phyloP scores from a whole-genome alignment of 768 basidiomycete genomes.

The Kwoniella heveanensis region DNA sequence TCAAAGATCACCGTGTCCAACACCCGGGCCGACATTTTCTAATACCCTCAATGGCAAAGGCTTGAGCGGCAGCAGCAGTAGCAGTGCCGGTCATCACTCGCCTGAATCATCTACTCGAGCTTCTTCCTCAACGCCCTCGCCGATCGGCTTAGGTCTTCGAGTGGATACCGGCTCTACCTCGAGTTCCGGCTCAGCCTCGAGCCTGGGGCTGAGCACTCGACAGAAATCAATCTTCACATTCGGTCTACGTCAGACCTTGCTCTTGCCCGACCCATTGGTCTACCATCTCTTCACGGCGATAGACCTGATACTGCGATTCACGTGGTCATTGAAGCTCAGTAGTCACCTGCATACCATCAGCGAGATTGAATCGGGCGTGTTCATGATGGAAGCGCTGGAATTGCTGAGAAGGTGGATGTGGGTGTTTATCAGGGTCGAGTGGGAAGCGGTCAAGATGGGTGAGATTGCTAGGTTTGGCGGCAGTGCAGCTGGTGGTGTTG shows the following conservation, averaged over 20 bases:
- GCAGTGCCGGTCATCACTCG: not conserved
- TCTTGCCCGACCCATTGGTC: constrained; percentile 72
- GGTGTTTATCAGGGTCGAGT: constrained; percentile 95
- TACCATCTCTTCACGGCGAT: constrained; percentile 81
- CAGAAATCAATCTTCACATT: constrained; percentile 60
- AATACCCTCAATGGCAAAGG: not conserved
- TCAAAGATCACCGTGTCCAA: constrained; percentile 41
- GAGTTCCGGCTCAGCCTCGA: not conserved
- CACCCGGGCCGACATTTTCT: constrained; percentile 28
- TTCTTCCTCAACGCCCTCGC: constrained; percentile 47
- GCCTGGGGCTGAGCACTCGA: constrained; percentile 29
- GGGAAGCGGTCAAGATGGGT: constrained; percentile 78
- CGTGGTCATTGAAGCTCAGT: constrained; percentile 89
- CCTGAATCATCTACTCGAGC: not conserved
- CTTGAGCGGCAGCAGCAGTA: not conserved
- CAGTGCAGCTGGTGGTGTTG: not conserved
- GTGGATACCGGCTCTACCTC: not conserved
- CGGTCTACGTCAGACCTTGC: constrained; percentile 73
- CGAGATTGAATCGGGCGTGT: constrained; percentile 81
- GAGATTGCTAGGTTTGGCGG: constrained; percentile 36
- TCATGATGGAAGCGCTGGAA: constrained; percentile 88
- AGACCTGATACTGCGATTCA: constrained; percentile 85
- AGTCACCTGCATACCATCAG: constrained; percentile 76
- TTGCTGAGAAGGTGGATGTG: constrained; percentile 92
- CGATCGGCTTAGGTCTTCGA: not conserved